phyloP scores from a whole-genome alignment of 2,329 filamentous ascomycete genomes.

The Huntiella omanensis region DNA sequence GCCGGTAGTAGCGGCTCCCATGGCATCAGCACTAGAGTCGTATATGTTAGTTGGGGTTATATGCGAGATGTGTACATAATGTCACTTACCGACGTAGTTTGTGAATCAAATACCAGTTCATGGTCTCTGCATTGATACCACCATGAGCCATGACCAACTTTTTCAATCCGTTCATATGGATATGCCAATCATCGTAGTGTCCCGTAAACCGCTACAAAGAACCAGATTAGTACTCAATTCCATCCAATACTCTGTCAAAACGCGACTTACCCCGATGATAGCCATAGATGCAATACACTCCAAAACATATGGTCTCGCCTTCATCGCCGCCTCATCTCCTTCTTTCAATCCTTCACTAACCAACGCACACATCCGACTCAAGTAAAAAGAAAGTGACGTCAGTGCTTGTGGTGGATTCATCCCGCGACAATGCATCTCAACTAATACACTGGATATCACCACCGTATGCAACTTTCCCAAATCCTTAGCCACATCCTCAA shows the following conservation, averaged over 20 bases:
- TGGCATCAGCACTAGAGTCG: constrained; percentile 4
- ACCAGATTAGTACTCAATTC: background rate
- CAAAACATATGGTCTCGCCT: constrained; percentile 8
- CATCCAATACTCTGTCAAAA: background rate
- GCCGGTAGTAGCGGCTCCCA: constrained; percentile 8
- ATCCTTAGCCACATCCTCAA: constrained; percentile 8
- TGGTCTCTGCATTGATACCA: constrained; percentile 3
- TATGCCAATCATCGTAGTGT: constrained; percentile 10
- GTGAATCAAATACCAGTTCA: constrained; percentile 11
- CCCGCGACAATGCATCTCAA: constrained; percentile 10
- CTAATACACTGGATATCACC: constrained; percentile 9
- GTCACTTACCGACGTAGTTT: constrained; percentile 9
- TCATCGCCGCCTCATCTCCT: constrained; percentile 7
- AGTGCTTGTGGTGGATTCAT: constrained; percentile 7
- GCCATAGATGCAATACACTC: constrained; percentile 11
- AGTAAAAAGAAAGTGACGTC: constrained; percentile 9
- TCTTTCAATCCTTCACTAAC: constrained; percentile 10
- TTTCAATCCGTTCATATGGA: constrained; percentile 10
- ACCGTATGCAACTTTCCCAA: constrained; percentile 10
- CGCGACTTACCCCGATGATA: constrained; percentile 8
- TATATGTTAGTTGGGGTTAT: background rate
- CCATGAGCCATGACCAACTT: constrained; percentile 7
- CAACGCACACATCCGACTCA: constrained; percentile 10
- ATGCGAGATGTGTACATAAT: background rate
- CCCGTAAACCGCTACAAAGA: constrained; percentile 7